These are phyloP conservation scores for Bipolaris oryzae DNA, from an alignment of 2,329 filamentous ascomycete species.

Conservation along the genomic window DNA sequence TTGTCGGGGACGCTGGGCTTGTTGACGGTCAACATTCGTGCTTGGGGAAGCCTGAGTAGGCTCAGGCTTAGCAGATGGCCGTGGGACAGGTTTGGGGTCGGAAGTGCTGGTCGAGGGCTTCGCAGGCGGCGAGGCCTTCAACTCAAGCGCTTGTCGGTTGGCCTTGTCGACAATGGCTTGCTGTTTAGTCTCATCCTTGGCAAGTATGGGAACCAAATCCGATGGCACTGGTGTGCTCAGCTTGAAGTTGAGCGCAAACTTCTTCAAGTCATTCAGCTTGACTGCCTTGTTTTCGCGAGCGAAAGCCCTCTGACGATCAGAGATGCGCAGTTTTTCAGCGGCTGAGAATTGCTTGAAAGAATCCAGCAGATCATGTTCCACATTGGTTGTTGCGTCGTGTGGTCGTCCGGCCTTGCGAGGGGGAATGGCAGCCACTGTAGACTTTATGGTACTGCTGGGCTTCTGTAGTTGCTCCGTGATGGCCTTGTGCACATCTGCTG, in stretches of 20 bases:
- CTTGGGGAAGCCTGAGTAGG: conserved; percentile 38
- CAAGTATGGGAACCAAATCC: conserved; percentile 91
- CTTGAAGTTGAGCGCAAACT: conserved; percentile 94
- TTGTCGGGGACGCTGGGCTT: conserved; percentile 53
- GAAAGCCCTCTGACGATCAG: conserved; percentile 61
- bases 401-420: conserved; percentile 48
- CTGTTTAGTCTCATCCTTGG: conserved; percentile 95
- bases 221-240: conserved; percentile 88
- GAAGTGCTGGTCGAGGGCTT: conserved; percentile 52
- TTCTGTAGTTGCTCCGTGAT: conserved; percentile 34
- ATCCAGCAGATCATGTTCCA: conserved; percentile 65
- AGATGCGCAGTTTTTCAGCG: conserved; percentile 64
- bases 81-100: conserved; percentile 39
- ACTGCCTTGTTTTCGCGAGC: conserved; percentile 79
- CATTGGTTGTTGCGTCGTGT: conserved; percentile 64
- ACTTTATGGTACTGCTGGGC: conserved; percentile 38
- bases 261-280: conserved; percentile 92
- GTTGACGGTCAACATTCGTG: conserved; percentile 53
- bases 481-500: conserved; percentile 27
- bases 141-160: conserved; percentile 71
- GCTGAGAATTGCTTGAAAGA: conserved; percentile 70
- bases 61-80: conserved; percentile 46
- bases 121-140: conserved; percentile 43
- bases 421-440: conserved; percentile 32
- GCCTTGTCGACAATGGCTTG: conserved; percentile 90